A percentile compares a stretch with the other conserved stretches of the same genome.
Evolutionary conservation across 1,284 basidiomycete genomes (phyloP).

Genomic region (Ganoderma boninense): DNA sequence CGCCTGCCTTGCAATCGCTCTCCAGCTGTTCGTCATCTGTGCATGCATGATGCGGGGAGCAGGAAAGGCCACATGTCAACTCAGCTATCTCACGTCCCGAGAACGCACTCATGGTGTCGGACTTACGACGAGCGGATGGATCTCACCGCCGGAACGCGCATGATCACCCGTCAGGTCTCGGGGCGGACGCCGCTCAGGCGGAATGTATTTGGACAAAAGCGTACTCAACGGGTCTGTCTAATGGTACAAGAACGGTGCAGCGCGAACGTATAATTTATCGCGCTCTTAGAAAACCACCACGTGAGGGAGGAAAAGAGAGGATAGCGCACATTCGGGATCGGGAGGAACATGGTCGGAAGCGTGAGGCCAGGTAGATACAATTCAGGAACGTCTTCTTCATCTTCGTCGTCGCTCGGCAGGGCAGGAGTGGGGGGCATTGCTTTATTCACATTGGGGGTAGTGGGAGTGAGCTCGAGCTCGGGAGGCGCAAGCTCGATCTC

Average conservation of each 20-base stretch:
- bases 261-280: slow-evolving; percentile 30
- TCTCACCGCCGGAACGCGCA: slow-evolving; percentile 60
- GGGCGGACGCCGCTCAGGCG: slow-evolving; percentile 73
- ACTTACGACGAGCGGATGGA: slow-evolving; percentile 81
- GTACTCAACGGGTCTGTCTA: slow-evolving; percentile 85
- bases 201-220: slow-evolving; percentile 82
- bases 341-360: slow-evolving; percentile 79
- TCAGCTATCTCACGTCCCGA: neutral
- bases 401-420: slow-evolving; percentile 44
- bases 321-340: slow-evolving; percentile 80
- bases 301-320: slow-evolving; percentile 53
- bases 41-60: neutral
- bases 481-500: slow-evolving; percentile 39
- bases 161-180: slow-evolving; percentile 80
- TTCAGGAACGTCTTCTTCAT: slow-evolving; percentile 59
- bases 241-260: slow-evolving; percentile 40
- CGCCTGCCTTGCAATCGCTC: slow-evolving; percentile 80
- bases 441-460: slow-evolving; percentile 38
- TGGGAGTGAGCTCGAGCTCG: slow-evolving; percentile 16
- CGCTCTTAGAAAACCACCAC: slow-evolving; percentile 65
- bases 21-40: slow-evolving; percentile 87
- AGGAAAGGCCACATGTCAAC: slow-evolving; percentile 10
- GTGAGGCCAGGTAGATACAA: slow-evolving; percentile 65
- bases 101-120: neutral
- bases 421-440: slow-evolving; percentile 50